Conservation (phyloP, 1,284 basidiomycete genomes). For the Naganishia sp. region DNA sequence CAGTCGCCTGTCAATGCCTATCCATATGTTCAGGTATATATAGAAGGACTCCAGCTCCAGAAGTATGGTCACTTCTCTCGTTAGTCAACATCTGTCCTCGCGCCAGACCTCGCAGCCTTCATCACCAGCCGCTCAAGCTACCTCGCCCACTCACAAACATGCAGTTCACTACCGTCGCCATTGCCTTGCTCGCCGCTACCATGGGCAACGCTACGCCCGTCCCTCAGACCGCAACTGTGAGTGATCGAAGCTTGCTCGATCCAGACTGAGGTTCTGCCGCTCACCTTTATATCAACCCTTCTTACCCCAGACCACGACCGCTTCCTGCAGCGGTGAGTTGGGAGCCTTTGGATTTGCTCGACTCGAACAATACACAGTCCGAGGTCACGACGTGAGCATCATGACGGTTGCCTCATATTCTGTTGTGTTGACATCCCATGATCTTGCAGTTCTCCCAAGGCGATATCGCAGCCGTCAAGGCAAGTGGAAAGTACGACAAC, state of each 20-base stretch:
- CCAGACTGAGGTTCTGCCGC: no score
- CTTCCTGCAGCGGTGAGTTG: not conserved
- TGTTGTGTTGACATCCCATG: not conserved
- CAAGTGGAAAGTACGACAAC: constrained; percentile 14
- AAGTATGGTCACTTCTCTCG: no score
- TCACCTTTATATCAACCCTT: not conserved
- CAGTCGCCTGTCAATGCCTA: no score
- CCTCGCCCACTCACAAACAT: not conserved
- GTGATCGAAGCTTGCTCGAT: not conserved
- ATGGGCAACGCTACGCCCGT: constrained; percentile 22
- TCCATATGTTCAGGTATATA: no score
- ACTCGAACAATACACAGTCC: constrained; percentile 5
- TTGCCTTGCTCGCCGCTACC: constrained; percentile 44
- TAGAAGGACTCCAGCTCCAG: no score
- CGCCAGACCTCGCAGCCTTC: not conserved
- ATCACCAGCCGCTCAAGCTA: no score
- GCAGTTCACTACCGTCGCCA: constrained; percentile 64
- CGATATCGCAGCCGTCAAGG: not conserved
- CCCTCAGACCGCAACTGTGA: not conserved
- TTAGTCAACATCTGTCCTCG: not conserved
- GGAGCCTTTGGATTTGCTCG: constrained; percentile 9
- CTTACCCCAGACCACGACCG: not conserved
- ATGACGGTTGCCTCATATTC: not conserved
- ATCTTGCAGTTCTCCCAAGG: not conserved
- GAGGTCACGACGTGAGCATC: constrained; percentile 8